Conservation (phyloP, 1,284 basidiomycete species). For the Pseudozyma tsukubaensis region DNA sequence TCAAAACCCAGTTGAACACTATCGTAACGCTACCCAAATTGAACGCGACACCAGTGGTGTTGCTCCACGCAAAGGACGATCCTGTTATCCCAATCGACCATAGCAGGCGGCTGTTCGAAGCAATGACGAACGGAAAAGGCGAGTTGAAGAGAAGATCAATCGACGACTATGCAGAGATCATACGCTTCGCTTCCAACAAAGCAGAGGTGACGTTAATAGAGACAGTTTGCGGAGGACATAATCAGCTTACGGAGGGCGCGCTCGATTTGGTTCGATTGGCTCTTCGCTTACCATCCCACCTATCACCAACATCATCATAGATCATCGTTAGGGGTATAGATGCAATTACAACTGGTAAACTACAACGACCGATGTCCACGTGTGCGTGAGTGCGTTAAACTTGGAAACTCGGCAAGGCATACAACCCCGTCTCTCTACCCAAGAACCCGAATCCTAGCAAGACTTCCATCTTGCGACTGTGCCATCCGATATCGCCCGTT, state of each 20-base stretch:
- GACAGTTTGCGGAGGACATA: conserved; percentile 52
- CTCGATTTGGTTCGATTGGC: conserved; percentile 44
- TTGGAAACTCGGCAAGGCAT: conserved; percentile 71
- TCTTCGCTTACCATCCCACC: conserved; percentile 20
- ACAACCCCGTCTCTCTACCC: conserved; percentile 89
- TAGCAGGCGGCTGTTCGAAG: conserved; percentile 66
- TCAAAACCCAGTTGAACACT: conserved; percentile 74
- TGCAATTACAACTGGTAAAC: not conserved
- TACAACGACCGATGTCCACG: too few species aligned
- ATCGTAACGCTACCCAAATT: conserved; percentile 26
- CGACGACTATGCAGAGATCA: conserved; percentile 20
- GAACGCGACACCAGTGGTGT: conserved; percentile 74
- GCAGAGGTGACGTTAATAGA: conserved; percentile 40
- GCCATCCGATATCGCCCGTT: conserved; percentile 90
- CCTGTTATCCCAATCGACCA: conserved; percentile 82
- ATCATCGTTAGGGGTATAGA: conserved; percentile 8
- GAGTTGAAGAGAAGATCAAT: conserved; percentile 12
- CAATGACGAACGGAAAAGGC: not conserved
- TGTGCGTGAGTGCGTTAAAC: conserved; percentile 18
- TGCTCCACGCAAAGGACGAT: conserved; percentile 85
- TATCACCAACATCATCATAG: not conserved
- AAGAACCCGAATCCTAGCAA: conserved; percentile 88
- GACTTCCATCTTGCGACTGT: conserved; percentile 96
- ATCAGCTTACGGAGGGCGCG: conserved; percentile 48
- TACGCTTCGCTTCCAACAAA: conserved; percentile 18